Conservation (phyloP, 345 rosid genomes). For the Excoecaria agallocha region DNA sequence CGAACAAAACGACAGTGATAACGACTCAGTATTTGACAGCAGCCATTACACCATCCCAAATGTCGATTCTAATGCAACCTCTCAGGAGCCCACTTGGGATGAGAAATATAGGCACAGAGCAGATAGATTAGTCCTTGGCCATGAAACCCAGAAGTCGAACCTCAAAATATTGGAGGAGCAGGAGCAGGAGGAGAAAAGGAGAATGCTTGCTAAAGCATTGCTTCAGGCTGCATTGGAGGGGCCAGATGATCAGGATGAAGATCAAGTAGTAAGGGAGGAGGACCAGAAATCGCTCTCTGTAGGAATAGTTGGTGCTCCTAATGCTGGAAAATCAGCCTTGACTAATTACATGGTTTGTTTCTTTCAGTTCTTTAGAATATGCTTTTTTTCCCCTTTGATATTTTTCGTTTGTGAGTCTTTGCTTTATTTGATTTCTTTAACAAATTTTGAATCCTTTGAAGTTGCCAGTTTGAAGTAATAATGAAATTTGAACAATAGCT, state of each 20-base stretch:
- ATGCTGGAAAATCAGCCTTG: constrained; percentile 87
- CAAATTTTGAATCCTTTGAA: not conserved
- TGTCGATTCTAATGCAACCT: constrained; percentile 11
- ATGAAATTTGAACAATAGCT: not conserved
- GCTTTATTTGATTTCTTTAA: not conserved
- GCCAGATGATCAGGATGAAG: constrained; percentile 63
- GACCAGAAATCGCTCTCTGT: constrained; percentile 89
- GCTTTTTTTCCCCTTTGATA: not conserved
- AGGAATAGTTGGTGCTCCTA: constrained; percentile 92
- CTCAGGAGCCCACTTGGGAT: constrained; percentile 60
- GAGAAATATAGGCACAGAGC: constrained; percentile 57
- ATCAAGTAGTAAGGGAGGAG: constrained; percentile 70
- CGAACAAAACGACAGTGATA: constrained; percentile 34
- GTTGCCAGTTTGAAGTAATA: too few relatives aligned
- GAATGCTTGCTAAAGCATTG: constrained; percentile 67
- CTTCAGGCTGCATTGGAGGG: constrained; percentile 69
- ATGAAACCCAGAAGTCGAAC: constrained; percentile 37
- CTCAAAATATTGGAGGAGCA: constrained; percentile 28
- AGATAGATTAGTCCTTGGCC: constrained; percentile 46
- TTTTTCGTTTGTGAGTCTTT: not conserved
- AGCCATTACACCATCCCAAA: constrained; percentile 40
- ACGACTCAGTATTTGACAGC: constrained; percentile 63
- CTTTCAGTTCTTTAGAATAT: not conserved
- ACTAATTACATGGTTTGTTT: constrained; percentile 75
- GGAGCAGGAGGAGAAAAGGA: constrained; percentile 48